Evolutionary conservation across 768 basidiomycete genomes (phyloP), one percentile per base, ranked within the genome.

Genomic region (Calocera viscosa): DNA sequence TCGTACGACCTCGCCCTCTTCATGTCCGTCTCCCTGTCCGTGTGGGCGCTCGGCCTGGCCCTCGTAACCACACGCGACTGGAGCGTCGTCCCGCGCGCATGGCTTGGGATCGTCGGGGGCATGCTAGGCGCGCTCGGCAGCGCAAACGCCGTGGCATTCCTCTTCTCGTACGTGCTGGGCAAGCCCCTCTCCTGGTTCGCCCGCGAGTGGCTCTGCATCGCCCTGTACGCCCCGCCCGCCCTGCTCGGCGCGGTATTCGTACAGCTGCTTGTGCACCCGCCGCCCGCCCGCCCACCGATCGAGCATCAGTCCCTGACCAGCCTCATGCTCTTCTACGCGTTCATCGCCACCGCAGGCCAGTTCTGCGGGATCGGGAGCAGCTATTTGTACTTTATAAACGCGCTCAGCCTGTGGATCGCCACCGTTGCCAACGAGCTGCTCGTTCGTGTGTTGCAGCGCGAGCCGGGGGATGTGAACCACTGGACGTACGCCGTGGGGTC

Each of bases 181-280:
- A 87, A 83, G 75, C 81, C 84, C 0, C 83, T 95, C 83, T 89
- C 89, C 71, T 97, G 94, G 94, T 96, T 91, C 75, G 79, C 82
- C 17, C 82, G 80, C 43, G 90, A 90, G 68, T 81, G 86, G 70
- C 80, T 81, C 11, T 77, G 83, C 12, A 69, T 94, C 10, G 72
- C 81, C 24, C 75, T 96, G 24, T 98, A 91, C 72, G 89, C 82
- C 1, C 89, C 91, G 16, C 82, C 90, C 1, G 84, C 86, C 0
- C 72, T 91, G 16, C 77, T 89, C 16, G 91, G 91, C 88, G 70
- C 34, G 83, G 76, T 49, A 41, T 65, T 41, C 26, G 39, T 33
- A 71, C 34, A 33, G 34, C 47, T 43, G 22, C 17, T 49, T 38
- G 69, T n/a, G 19, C 71, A 90, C 71, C 86, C 49, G 71, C 70